Conservation (phyloP, 2,329 filamentous ascomycete genomes). For the Proliferodiscus dingleyae region DNA sequence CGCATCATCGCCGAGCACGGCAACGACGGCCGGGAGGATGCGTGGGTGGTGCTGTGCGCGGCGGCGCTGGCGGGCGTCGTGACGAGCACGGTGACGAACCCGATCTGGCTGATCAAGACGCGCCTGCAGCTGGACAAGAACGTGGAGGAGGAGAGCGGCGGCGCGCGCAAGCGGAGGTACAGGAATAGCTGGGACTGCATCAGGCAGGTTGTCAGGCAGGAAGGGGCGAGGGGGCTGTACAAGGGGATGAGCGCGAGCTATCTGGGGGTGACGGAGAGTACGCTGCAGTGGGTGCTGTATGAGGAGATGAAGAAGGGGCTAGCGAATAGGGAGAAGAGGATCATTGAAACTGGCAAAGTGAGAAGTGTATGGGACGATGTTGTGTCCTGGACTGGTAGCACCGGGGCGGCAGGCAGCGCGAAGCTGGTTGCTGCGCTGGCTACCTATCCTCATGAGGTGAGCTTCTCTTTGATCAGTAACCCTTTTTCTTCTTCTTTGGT, state of each 20-base stretch:
- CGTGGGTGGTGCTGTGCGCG: constrained; percentile 73
- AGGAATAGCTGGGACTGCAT: constrained; percentile 86
- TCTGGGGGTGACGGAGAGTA: constrained; percentile 83
- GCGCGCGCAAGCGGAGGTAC: constrained; percentile 61
- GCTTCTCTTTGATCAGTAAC: too few relatives aligned
- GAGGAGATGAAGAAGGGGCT: constrained; percentile 84
- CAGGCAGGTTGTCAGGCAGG: constrained; percentile 71
- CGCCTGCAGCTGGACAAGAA: constrained; percentile 88
- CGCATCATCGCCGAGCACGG: constrained; percentile 70
- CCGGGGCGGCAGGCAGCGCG: constrained; percentile 73
- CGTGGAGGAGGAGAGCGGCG: constrained; percentile 55
- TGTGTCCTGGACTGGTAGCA: constrained; percentile 73
- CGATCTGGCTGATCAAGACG: constrained; percentile 96
- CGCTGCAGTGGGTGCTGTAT: constrained; percentile 90
- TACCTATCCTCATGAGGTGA: constrained; percentile 88
- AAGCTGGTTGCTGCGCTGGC: constrained; percentile 80
- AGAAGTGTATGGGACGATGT: constrained; percentile 69
- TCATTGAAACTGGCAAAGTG: constrained; percentile 52
- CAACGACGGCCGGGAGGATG: constrained; percentile 63
- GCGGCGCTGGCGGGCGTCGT: constrained; percentile 75
- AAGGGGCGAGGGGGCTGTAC: constrained; percentile 80
- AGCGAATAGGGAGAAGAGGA: constrained; percentile 55
- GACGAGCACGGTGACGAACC: constrained; percentile 88
- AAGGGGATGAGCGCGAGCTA: constrained; percentile 89
- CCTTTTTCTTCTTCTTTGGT: neutral